phyloP scores from a whole-genome alignment of 306 rosid genomes.

The Trifolium dubium region DNA sequence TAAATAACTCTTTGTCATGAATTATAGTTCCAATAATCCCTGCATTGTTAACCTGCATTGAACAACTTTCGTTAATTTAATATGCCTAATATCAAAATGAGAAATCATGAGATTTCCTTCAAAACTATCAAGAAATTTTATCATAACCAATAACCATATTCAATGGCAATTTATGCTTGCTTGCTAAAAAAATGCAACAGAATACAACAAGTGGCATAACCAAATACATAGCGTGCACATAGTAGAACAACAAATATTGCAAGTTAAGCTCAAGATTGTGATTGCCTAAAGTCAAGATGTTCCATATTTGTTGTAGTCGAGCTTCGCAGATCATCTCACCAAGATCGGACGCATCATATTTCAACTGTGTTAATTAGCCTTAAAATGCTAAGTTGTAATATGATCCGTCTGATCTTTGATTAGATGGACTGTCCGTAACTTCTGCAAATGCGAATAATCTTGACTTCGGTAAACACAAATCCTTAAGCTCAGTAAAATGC shows the following conservation, averaged over 20 bases:
- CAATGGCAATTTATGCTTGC: not conserved
- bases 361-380: not conserved
- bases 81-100: slow-evolving; percentile 5
- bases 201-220: not conserved
- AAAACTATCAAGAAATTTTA: not conserved
- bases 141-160: no score
- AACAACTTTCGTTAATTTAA: not conserved
- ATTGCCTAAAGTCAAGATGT: not conserved
- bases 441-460: not conserved
- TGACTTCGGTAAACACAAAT: no score
- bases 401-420: not conserved
- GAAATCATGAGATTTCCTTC: not conserved
- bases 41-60: slow-evolving; percentile 55
- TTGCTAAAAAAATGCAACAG: not conserved
- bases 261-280: not conserved
- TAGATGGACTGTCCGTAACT: not conserved
- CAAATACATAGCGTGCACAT: not conserved
- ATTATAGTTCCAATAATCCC: slow-evolving; percentile 46
- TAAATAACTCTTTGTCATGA: slow-evolving; percentile 1
- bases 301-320: not conserved
- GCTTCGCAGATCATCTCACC: not conserved
- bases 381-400: not conserved
- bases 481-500: not conserved
- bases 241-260: not conserved
- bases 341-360: not conserved